phyloP scores from a whole-genome alignment of 2,329 filamentous ascomycete genomes.

The Penicillium sp. region DNA sequence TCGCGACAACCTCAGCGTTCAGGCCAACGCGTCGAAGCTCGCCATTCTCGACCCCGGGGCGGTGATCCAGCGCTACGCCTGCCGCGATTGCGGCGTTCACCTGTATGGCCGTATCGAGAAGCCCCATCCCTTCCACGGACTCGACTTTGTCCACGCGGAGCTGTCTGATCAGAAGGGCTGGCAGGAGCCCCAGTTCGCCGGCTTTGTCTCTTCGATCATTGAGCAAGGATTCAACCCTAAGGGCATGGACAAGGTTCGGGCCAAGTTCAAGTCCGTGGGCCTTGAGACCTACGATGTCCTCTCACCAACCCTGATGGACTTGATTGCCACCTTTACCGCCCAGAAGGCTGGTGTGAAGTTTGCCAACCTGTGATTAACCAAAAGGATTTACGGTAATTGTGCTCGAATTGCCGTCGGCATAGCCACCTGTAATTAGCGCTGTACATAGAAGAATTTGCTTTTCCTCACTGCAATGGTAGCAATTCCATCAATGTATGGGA shows the following conservation, averaged over 20 bases:
- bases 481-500: background rate
- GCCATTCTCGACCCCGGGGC: constrained; percentile 57
- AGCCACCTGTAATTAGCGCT: background rate
- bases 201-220: constrained; percentile 67
- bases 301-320: constrained; percentile 65
- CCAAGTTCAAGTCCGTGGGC: constrained; percentile 55
- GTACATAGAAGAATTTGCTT: background rate
- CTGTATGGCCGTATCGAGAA: constrained; percentile 66
- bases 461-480: background rate
- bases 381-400: background rate
- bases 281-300: constrained; percentile 65
- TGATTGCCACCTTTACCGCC: constrained; percentile 57
- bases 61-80: constrained; percentile 63
- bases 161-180: constrained; percentile 63
- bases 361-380: constrained; percentile 25
- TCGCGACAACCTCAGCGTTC: constrained; percentile 56
- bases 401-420: background rate
- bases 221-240: constrained; percentile 65
- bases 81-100: constrained; percentile 62
- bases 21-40: constrained; percentile 61
- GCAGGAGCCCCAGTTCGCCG: constrained; percentile 72
- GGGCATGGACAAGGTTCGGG: constrained; percentile 58
- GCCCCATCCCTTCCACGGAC: constrained; percentile 66
- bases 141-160: constrained; percentile 70
- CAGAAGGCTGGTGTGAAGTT: constrained; percentile 45